Evolutionary conservation across 495 filamentous ascomycete genomes (phyloP), one percentile per base, ranked within the genome.

Genomic region (Talaromyces trachyspermus): DNA sequence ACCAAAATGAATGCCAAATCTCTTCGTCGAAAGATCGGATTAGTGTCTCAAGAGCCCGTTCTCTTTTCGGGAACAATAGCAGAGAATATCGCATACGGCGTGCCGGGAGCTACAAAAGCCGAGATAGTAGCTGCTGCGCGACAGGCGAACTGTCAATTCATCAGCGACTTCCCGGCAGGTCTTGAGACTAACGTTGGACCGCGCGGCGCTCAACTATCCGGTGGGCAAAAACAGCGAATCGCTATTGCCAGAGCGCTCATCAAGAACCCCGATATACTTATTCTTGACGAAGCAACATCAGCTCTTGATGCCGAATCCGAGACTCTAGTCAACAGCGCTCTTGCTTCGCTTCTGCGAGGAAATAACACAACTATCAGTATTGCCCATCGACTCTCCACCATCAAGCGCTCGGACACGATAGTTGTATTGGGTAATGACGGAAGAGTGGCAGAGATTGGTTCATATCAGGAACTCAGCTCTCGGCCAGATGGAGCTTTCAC

Each of bases 231-330:
- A 65, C 94, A 97, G 60, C 85, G 92, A 48, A 96, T 99, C 56
- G 94, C 92, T 19, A 97, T 98, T 64, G 92, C 92, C 0, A 78
- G 92, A 40, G 92, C 92, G 7, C 74, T 98, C 17, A 83, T 98
- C 55, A 97, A 97, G 67, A 80, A 95, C 43, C 92, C 92, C 0
- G 94, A 98, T 62, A 96, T 98, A 57, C 62, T 98, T 46, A 91
- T 98, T 50, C 77, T 98, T 2, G 92, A 98, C 61, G 92, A 98
- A 75, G 88, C 88, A 12, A 94, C 88, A 5, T 88, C 84, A 30
- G 92, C 92, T 3, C 79, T 98, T 10, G 92, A 98, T 60, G 94
- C 92, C n/a, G 94, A 99, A 62, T 90, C 85, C 2, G 92, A 99
- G 65, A 96, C 92, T 1, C 75, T 95, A 1, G 92, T 99, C 46